A percentile compares a stretch with the other conserved stretches of the same genome.
phyloP scores from a whole-genome alignment of 805 yeast genomes.

The Yamadazyma kitorensis region DNA sequence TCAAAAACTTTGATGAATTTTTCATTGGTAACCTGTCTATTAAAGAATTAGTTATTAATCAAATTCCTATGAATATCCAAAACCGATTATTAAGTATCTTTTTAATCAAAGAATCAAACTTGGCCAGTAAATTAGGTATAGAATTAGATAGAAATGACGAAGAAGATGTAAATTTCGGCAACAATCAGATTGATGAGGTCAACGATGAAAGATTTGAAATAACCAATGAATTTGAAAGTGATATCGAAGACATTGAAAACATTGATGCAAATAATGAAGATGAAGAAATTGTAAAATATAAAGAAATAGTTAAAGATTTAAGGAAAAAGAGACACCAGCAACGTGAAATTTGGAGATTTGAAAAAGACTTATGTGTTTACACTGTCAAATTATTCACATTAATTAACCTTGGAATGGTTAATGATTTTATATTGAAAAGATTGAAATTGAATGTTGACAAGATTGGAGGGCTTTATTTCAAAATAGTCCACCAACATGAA shows the following conservation, averaged over 20 bases:
- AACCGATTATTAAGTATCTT: conserved; percentile 39
- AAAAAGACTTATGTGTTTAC: conserved; percentile 40
- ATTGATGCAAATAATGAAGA: conserved; percentile 12
- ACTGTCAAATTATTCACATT: conserved; percentile 39
- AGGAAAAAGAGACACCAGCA: conserved; percentile 4
- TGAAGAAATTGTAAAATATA: conserved; percentile 6
- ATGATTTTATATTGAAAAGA: conserved; percentile 24
- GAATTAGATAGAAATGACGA: conserved; percentile 50
- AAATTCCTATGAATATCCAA: conserved; percentile 27
- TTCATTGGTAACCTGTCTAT: conserved; percentile 20
- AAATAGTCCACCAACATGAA: conserved; percentile 21
- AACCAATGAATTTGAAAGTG: conserved; percentile 7
- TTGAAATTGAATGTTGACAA: conserved; percentile 32
- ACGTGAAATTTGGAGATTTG: conserved; percentile 31
- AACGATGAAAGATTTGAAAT: conserved; percentile 12
- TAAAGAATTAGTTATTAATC: conserved; percentile 18
- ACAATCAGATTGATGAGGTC: background rate
- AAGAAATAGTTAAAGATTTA: conserved; percentile 2
- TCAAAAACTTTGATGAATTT: conserved; percentile 31
- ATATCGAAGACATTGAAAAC: background rate
- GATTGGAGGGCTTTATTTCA: conserved; percentile 32
- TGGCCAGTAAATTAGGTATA: conserved; percentile 33
- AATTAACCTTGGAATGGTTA: conserved; percentile 29
- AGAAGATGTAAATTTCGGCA: conserved; percentile 31
- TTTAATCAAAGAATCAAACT: conserved; percentile 46